Evolutionary conservation across 2,329 filamentous ascomycete genomes (phyloP), one percentile per base, ranked within the genome.

Genomic region (Fusarium mexicanum): DNA sequence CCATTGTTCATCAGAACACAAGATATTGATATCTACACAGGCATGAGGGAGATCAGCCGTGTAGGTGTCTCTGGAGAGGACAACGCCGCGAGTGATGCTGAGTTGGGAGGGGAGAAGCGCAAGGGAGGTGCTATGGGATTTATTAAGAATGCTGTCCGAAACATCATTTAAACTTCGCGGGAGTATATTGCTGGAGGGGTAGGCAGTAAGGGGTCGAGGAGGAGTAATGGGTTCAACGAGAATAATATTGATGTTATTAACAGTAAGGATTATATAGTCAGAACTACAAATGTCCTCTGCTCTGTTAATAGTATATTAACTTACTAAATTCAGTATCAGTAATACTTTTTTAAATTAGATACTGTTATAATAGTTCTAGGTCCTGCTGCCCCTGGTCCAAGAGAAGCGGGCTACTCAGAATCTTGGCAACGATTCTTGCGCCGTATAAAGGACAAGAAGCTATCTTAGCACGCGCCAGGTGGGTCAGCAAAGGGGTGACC

Each of bases 21-120:
- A 11, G 46, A 48, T 14, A 48, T 48, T 22, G 46, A 48, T 48
- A 48, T 48, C 46, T 48, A 48, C 26, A 48, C 46, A 29, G 46
- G 46, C 46, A 22, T 48, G 46, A 48, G 46, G 46, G 46, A 48
- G 9, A 29, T 48, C 26, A 48, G 4, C 8, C 1, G 6, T 29
- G 46, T 17, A 47, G 46, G 46, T 47, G 10, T 22, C 26, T 29
- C 26, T 48, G 46, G 6, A 29, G 46, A 48, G 17, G 43, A 46
- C 1, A 46, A 8, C 20, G 3, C 5, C 17, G 43, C 24, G 9
- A 46, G 43, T 20, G 17, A 46, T 46, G 17, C 24, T 46, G 43
- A 46, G 43, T 46, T 20, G 8, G 46, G 46, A 31, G 46, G 46
- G 22, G 26, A 48, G 11, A 29, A 29, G 26, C 26, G 22, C 13